Evolutionary conservation across 306 rosid genomes (phyloP).

Genomic region (Medicago lupulina): DNA sequence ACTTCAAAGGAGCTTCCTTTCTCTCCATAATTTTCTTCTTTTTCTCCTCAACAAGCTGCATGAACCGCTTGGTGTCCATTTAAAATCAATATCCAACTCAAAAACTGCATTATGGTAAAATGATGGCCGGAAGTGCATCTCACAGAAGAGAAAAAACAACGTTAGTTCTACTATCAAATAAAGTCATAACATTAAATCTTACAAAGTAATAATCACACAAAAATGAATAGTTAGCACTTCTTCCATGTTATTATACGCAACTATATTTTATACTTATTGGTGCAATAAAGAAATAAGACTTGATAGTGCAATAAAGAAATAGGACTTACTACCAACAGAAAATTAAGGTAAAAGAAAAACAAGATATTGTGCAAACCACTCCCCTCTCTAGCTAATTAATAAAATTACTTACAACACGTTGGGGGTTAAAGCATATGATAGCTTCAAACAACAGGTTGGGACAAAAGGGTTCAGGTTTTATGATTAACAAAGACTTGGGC

Average conservation of each 20-base stretch:
- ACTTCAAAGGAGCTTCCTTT: conserved; percentile 93
- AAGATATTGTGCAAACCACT: not conserved
- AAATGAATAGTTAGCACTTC: not conserved
- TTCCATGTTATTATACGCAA: not conserved
- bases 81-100: conserved; percentile 64
- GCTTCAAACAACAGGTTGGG: not conserved
- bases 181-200: not conserved
- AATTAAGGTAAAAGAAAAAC: not conserved
- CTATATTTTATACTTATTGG: not conserved
- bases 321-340: not conserved
- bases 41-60: conserved; percentile 91
- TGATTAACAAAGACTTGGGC: not conserved
- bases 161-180: conserved; percentile 70
- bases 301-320: not conserved
- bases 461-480: not conserved
- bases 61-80: conserved; percentile 88
- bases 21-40: conserved; percentile 89
- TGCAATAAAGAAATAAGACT: not conserved
- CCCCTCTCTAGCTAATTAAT: not conserved
- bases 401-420: not conserved
- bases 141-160: conserved; percentile 96
- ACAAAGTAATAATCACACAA: not conserved
- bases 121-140: conserved; percentile 97
- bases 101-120: conserved; percentile 82
- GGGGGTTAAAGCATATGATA: not conserved